phyloP scores from a whole-genome alignment of 441 rosid genomes.

The Gossypium lobatum region DNA sequence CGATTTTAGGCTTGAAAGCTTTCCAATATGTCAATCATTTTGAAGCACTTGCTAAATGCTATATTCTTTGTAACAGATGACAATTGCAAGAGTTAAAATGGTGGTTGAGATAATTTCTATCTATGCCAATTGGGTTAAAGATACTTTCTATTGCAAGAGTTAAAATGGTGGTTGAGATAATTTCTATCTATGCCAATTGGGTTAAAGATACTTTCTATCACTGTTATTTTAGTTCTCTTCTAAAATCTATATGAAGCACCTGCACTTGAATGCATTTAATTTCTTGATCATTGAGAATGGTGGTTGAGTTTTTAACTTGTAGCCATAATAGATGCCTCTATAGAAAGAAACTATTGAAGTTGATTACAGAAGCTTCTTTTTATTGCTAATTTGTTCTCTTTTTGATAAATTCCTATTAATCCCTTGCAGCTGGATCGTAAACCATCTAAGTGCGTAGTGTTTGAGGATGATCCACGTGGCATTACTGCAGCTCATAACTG shows the following conservation, averaged over 20 bases:
- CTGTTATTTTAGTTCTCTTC: neutral
- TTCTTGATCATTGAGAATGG: neutral
- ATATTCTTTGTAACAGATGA: neutral
- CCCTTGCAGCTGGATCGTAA: conserved; percentile 76
- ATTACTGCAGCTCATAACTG: conserved; percentile 94
- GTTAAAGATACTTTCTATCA: neutral
- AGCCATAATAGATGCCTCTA: neutral
- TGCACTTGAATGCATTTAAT: neutral
- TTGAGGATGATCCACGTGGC: conserved; percentile 86
- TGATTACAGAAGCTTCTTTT: neutral
- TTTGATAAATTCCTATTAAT: neutral
- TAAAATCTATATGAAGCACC: neutral
- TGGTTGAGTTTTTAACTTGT: neutral
- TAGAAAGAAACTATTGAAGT: neutral
- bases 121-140: neutral
- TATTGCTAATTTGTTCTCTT: neutral
- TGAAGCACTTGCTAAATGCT: neutral
- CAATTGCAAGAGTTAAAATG: neutral
- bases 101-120: neutral
- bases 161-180: neutral
- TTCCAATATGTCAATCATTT: neutral
- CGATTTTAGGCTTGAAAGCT: neutral
- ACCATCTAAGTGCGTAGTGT: conserved; percentile 88
- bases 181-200: neutral
- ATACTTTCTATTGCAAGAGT: neutral